Evolutionary conservation across 768 basidiomycete genomes (phyloP), one percentile per base, ranked within the genome.

Genomic region (Amanita muscaria): DNA sequence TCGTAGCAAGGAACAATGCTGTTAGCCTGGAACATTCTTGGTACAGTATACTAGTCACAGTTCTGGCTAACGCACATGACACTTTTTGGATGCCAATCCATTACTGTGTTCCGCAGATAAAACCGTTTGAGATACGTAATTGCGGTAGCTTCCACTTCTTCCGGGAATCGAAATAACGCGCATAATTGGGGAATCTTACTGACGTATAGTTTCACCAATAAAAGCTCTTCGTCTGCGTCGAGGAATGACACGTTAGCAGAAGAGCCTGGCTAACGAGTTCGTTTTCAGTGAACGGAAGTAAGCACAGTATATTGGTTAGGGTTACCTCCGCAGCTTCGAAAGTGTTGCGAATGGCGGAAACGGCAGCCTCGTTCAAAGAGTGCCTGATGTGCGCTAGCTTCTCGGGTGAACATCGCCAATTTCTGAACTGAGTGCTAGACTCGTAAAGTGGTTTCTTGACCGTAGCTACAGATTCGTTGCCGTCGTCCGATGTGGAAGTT

Each of bases 51-150:
- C 7, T 24, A 22, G 39, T 18, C 27, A 16, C 11, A 44, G 15
- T 34, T 25, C 41, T 18, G 24, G 25, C 41, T 27, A 30, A 63
- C 83, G 39, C 56, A 96, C 96, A 99, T 99, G 56, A 99, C 89
- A 57, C 89, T 92, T 65, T 93, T 94, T 0, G 96, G 96, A 66
- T 98, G 96, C 83, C 90, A 97, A 59, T 98, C 96, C 92, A 98
- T 97, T 42, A 92, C 90, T 2, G 93, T 98, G 58, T 98, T 98
- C 65, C 86, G 86, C 44, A 98, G 74, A 59, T 98, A 99, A 64
- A 99, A 99, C 3, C 96, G 76, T 61, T 98, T 98, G 53, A 99
- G 68, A 63, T 96, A 99, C 45, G 76, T 81, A 46, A 88, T 74
- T 0, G 92, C 91, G 3, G 94, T 97, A 0, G 90, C 88, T 61